phyloP scores from a whole-genome alignment of 1,139 yeast species.

The Kodamaea arcana region DNA sequence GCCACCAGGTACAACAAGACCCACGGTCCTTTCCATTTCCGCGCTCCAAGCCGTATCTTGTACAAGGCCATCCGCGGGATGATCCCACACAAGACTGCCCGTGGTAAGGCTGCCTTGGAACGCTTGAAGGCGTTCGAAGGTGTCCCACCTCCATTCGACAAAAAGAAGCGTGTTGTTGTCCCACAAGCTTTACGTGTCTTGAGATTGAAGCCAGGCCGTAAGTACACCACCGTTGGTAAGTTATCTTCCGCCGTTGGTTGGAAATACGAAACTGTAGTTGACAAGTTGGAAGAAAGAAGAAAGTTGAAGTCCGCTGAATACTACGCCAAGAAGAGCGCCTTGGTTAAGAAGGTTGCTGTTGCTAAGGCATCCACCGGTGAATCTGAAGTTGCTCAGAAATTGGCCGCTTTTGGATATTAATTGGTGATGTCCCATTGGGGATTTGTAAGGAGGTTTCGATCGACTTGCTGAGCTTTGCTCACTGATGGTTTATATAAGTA shows the following conservation, averaged over 20 bases:
- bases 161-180: constrained; percentile 99
- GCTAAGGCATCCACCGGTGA: constrained; percentile 79
- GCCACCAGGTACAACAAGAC: constrained; percentile 98
- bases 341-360: constrained; percentile 83
- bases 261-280: constrained; percentile 98
- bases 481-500: too few species aligned
- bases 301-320: constrained; percentile 98
- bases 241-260: constrained; percentile 97
- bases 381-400: constrained; percentile 70
- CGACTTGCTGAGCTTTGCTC: too few species aligned
- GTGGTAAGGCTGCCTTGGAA: constrained; percentile 99
- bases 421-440: too few species aligned
- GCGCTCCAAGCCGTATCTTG: constrained; percentile 99
- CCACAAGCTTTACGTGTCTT: constrained; percentile 99
- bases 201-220: constrained; percentile 99
- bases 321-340: constrained; percentile 98
- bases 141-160: constrained; percentile 99
- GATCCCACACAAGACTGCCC: constrained; percentile 99
- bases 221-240: constrained; percentile 98
- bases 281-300: constrained; percentile 98
- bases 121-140: constrained; percentile 99
- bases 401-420: constrained; percentile 81
- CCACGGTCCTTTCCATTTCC: constrained; percentile 99
- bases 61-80: constrained; percentile 99
- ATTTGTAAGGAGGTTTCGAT: too few species aligned